Evolutionary conservation across 2,329 filamentous ascomycete genomes (phyloP).

Genomic region (Raffaelea arxii): DNA sequence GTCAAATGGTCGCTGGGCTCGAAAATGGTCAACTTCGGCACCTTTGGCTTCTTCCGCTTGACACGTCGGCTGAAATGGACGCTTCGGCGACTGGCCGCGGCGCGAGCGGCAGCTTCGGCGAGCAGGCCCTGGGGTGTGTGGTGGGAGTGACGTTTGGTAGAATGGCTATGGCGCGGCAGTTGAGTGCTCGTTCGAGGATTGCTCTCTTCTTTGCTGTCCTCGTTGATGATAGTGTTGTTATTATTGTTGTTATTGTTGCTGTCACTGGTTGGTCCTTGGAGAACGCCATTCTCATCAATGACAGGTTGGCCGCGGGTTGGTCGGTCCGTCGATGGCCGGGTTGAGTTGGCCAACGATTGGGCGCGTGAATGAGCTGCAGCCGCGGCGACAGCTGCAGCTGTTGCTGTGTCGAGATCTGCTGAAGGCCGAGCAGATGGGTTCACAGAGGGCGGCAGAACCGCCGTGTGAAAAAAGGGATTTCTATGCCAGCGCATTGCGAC

Average conservation of each 20-base stretch:
- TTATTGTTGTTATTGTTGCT: too few relatives aligned
- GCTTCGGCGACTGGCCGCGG: neutral
- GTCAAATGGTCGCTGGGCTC: slow-evolving; percentile 30
- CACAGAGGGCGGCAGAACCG: slow-evolving; percentile 13
- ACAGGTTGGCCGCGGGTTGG: neutral
- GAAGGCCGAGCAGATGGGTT: slow-evolving; percentile 12
- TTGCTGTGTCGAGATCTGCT: slow-evolving; percentile 9
- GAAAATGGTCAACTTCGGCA: slow-evolving; percentile 11
- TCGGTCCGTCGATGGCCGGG: neutral
- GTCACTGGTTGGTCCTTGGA: too few relatives aligned
- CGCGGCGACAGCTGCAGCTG: slow-evolving; percentile 1
- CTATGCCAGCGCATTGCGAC: slow-evolving; percentile 14
- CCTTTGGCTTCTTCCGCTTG: slow-evolving; percentile 6
- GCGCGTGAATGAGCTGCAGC: neutral
- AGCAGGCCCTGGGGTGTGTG: slow-evolving; percentile 8
- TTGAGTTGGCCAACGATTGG: neutral
- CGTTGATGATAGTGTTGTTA: too few relatives aligned
- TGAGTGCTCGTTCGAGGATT: too few relatives aligned
- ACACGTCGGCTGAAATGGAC: neutral
- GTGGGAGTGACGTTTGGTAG: neutral
- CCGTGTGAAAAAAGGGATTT: slow-evolving; percentile 15
- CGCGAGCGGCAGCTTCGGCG: slow-evolving; percentile 10
- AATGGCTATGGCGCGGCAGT: too few relatives aligned
- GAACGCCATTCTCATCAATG: too few relatives aligned
- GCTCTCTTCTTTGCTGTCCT: too few relatives aligned